Percentiles rank a stretch among this genome's conserved stretches.
These are phyloP conservation scores for Camellia japonica DNA, from an alignment of 148 eudicot genomes.

Conservation along the genomic window DNA sequence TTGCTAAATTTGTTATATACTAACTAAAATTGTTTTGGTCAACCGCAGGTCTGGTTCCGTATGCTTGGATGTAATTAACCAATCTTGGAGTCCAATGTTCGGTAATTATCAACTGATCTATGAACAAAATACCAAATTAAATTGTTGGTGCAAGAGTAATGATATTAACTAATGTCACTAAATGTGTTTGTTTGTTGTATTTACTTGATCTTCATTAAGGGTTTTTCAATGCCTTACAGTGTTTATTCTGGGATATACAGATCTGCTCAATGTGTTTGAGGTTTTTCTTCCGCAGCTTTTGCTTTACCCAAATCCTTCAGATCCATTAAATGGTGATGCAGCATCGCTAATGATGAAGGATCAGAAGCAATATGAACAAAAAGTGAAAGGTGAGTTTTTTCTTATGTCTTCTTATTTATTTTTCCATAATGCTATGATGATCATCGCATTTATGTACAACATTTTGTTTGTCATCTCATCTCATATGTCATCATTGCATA, in stretches of 20 bases:
- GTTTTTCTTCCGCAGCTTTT: slow-evolving; percentile 78
- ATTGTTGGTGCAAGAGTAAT: background rate
- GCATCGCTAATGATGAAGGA: slow-evolving; percentile 76
- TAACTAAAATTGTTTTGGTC: slow-evolving; percentile 14
- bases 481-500: too few relatives aligned
- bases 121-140: background rate
- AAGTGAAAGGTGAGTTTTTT: slow-evolving; percentile 56
- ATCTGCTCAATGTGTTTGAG: slow-evolving; percentile 70
- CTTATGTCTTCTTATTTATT: too few relatives aligned
- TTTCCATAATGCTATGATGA: too few relatives aligned
- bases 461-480: too few relatives aligned
- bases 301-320: slow-evolving; percentile 73
- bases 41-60: slow-evolving; percentile 80
- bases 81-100: slow-evolving; percentile 94
- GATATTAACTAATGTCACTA: background rate
- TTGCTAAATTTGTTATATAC: slow-evolving; percentile 4
- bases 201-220: background rate
- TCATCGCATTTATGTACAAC: too few relatives aligned
- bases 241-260: slow-evolving; percentile 16
- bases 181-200: background rate
- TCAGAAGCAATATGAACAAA: slow-evolving; percentile 57
- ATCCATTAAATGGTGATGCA: slow-evolving; percentile 77
- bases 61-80: slow-evolving; percentile 93
- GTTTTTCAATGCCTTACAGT: background rate
- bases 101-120: slow-evolving; percentile 39